Evolutionary conservation across 2,329 filamentous ascomycete genomes (phyloP).

Genomic region (Talaromyces sp.): DNA sequence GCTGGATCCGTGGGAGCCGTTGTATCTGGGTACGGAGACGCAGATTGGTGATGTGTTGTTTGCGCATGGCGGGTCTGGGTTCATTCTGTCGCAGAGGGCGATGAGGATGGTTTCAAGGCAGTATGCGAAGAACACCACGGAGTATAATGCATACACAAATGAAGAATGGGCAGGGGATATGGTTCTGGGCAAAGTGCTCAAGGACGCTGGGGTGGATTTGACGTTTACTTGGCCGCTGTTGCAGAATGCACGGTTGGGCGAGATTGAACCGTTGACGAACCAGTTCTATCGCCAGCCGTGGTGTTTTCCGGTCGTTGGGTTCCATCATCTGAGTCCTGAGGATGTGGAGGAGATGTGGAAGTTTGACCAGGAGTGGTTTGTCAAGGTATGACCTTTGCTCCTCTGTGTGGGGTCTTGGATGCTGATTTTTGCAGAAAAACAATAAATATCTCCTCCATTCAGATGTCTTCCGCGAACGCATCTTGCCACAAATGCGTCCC

Average conservation of each 20-base stretch:
- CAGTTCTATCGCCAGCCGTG: slow-evolving; percentile 44
- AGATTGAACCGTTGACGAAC: slow-evolving; percentile 43
- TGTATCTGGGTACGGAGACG: slow-evolving; percentile 55
- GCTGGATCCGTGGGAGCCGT: slow-evolving; percentile 48
- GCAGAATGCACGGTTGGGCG: slow-evolving; percentile 42
- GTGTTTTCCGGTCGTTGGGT: slow-evolving; percentile 51
- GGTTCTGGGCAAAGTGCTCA: slow-evolving; percentile 48
- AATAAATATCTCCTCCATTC: slow-evolving; percentile 32
- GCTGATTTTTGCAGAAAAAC: slow-evolving; percentile 22
- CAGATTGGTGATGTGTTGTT: slow-evolving; percentile 51
- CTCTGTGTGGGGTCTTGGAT: neutral
- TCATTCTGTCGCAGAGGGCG: slow-evolving; percentile 51
- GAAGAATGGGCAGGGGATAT: slow-evolving; percentile 51
- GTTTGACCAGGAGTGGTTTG: slow-evolving; percentile 54
- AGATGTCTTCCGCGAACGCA: slow-evolving; percentile 38
- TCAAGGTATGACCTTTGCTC: slow-evolving; percentile 52
- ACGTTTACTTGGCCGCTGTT: slow-evolving; percentile 50
- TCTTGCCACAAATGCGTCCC: slow-evolving; percentile 32
- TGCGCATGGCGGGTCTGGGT: slow-evolving; percentile 54
- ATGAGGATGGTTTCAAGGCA: slow-evolving; percentile 45
- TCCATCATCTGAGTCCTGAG: slow-evolving; percentile 47
- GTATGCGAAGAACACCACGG: slow-evolving; percentile 40
- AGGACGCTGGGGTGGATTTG: slow-evolving; percentile 46
- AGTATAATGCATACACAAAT: slow-evolving; percentile 47
- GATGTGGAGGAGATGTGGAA: slow-evolving; percentile 45